phyloP scores from a whole-genome alignment of 1,284 basidiomycete genomes.

The Sporisorium scitamineum region DNA sequence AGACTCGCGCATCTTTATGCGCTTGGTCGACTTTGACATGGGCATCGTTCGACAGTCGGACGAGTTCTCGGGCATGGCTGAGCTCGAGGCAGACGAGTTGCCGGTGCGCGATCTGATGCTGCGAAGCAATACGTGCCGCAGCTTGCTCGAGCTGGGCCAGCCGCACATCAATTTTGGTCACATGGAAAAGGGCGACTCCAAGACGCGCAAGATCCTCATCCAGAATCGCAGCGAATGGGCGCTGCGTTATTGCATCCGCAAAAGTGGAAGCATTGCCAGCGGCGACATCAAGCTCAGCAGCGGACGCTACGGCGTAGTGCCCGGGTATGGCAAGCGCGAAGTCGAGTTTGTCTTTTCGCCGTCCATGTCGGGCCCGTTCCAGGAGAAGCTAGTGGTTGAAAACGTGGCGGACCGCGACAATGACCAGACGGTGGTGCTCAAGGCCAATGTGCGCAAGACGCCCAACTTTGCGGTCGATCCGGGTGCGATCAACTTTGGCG shows the following conservation, averaged over 20 bases:
- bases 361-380: slow-evolving; percentile 71
- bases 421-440: slow-evolving; percentile 72
- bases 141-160: slow-evolving; percentile 72
- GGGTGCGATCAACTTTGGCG: slow-evolving; percentile 68
- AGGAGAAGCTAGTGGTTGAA: slow-evolving; percentile 72
- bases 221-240: slow-evolving; percentile 72
- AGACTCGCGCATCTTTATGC: slow-evolving; percentile 72
- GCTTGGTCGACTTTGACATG: slow-evolving; percentile 71
- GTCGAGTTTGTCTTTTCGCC: slow-evolving; percentile 71
- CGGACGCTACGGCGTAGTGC: slow-evolving; percentile 72
- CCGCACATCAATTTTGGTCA: slow-evolving; percentile 73
- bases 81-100: slow-evolving; percentile 69
- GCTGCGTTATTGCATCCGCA: slow-evolving; percentile 72
- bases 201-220: slow-evolving; percentile 72
- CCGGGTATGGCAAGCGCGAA: slow-evolving; percentile 72
- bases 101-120: slow-evolving; percentile 73
- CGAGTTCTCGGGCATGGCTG: slow-evolving; percentile 62
- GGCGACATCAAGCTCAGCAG: slow-evolving; percentile 72
- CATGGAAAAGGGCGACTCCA: slow-evolving; percentile 72
- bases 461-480: slow-evolving; percentile 72
- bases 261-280: slow-evolving; percentile 72
- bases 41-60: slow-evolving; percentile 47
- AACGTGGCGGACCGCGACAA: slow-evolving; percentile 72
- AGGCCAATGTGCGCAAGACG: slow-evolving; percentile 71
- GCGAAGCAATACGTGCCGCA: slow-evolving; percentile 71